phyloP scores from a whole-genome alignment of 73 alveolate genomes.

The Uronychia setigera region DNA sequence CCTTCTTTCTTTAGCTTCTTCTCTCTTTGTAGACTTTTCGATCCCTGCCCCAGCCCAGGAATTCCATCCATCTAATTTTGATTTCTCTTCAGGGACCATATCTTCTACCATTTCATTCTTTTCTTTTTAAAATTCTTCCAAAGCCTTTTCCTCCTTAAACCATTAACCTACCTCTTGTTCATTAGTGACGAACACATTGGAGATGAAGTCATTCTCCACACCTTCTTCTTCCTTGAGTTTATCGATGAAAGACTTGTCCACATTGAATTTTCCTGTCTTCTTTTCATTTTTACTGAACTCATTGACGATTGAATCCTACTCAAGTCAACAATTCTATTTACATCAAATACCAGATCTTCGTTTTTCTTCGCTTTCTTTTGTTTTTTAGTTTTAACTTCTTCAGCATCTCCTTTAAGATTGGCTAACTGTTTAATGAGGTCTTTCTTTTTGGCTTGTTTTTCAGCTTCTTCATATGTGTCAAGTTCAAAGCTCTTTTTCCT shows the following conservation, averaged over 20 bases:
- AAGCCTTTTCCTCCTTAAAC: conserved; percentile 4
- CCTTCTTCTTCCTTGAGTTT: not conserved
- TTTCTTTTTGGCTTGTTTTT: not conserved
- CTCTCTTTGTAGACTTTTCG: conserved; percentile 16
- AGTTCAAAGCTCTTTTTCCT: not conserved
- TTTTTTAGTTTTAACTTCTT: not conserved
- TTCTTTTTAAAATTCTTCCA: conserved; percentile 49
- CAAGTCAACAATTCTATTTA: not conserved
- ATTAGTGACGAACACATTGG: not conserved
- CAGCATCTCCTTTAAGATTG: not conserved
- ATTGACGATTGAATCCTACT: not conserved
- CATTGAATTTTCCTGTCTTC: not conserved
- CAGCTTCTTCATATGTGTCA: not conserved
- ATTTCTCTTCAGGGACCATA: conserved; percentile 22
- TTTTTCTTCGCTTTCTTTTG: conserved; percentile 4
- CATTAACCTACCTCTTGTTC: not conserved
- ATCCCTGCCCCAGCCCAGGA: conserved; percentile 51
- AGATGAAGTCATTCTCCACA: not conserved
- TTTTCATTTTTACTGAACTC: not conserved
- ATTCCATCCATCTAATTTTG: conserved; percentile 36
- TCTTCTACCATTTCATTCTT: conserved; percentile 64
- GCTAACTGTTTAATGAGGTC: not conserved
- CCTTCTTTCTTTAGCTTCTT: conserved; percentile 39
- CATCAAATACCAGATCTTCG: conserved; percentile 43
- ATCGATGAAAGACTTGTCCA: not conserved